Evolutionary conservation across 768 basidiomycete genomes (phyloP).

Genomic region (Amanita pseudoporphyria): DNA sequence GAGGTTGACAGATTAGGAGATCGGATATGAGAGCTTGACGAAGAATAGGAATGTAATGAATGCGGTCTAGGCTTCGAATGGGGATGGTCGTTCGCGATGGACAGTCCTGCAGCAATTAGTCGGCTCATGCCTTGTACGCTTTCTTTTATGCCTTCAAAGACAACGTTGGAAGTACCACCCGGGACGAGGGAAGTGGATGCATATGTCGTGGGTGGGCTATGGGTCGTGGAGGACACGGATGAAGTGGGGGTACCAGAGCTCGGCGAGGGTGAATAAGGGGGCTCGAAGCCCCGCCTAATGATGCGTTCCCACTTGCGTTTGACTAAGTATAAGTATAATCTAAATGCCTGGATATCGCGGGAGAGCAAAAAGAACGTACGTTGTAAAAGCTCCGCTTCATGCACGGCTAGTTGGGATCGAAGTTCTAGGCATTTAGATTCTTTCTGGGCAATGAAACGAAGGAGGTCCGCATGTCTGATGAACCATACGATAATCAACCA

Average conservation of each 20-base stretch:
- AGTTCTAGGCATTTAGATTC: constrained; percentile 79
- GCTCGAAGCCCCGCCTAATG: constrained; percentile 51
- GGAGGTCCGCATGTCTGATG: constrained; percentile 63
- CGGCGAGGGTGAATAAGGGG: neutral
- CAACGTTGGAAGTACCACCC: constrained; percentile 24
- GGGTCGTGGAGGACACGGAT: constrained; percentile 11
- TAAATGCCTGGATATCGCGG: neutral
- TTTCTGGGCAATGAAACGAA: constrained; percentile 83
- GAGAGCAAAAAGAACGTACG: constrained; percentile 26
- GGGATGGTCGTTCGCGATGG: constrained; percentile 5
- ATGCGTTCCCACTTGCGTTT: constrained; percentile 84
- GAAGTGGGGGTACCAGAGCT: constrained; percentile 14
- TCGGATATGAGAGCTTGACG: constrained; percentile 8
- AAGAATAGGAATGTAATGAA: neutral
- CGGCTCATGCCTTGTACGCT: constrained; percentile 52
- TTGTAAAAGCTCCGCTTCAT: constrained; percentile 66
- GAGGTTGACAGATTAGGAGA: constrained; percentile 20
- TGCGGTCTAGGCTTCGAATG: constrained; percentile 1
- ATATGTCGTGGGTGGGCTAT: constrained; percentile 6
- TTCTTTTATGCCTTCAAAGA: constrained; percentile 55
- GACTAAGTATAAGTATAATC: constrained; percentile 26
- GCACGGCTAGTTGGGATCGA: constrained; percentile 58
- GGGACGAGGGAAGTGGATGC: constrained; percentile 13
- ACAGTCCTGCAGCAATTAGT: constrained; percentile 40
- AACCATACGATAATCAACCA: neutral